Evolutionary conservation across 1,284 basidiomycete genomes (phyloP).

Genomic region (Ceratobasidium theobromae): DNA sequence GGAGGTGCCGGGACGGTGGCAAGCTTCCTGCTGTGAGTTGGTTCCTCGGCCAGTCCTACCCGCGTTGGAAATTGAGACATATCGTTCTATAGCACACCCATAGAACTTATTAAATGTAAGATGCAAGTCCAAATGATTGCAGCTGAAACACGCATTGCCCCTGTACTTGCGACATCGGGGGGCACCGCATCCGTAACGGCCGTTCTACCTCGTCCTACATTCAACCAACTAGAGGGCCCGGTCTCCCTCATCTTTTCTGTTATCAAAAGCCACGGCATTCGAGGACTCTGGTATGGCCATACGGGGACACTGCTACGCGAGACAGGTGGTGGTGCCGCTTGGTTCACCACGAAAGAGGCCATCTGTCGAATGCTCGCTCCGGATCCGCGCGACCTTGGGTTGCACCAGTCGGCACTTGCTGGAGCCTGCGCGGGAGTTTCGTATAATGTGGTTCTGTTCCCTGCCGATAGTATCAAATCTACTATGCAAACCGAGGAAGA

Average conservation of each 20-base stretch:
- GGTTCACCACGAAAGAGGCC: slow-evolving; percentile 84
- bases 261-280: slow-evolving; percentile 65
- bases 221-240: slow-evolving; percentile 29
- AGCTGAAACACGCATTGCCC: slow-evolving; percentile 44
- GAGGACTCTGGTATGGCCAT: slow-evolving; percentile 86
- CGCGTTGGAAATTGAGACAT: too few species aligned
- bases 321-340: slow-evolving; percentile 82
- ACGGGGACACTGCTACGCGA: slow-evolving; percentile 85
- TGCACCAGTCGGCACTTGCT: slow-evolving; percentile 81
- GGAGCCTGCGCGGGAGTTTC: slow-evolving; percentile 86
- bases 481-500: slow-evolving; percentile 94
- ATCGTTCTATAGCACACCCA: slow-evolving; percentile 66
- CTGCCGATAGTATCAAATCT: slow-evolving; percentile 93
- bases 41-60: too few species aligned
- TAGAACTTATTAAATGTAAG: slow-evolving; percentile 91
- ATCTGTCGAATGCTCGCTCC: slow-evolving; percentile 48
- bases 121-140: slow-evolving; percentile 93
- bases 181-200: slow-evolving; percentile 37
- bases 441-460: slow-evolving; percentile 87
- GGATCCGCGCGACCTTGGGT: slow-evolving; percentile 52
- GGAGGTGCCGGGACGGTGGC: slow-evolving; percentile 80
- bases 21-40: slow-evolving; percentile 76
- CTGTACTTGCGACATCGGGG: slow-evolving; percentile 39
- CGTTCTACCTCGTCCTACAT: slow-evolving; percentile 39
- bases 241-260: slow-evolving; percentile 45